A percentile compares a stretch with the other conserved stretches of the same genome.
These are phyloP conservation scores for Malassezia furfur DNA, from an alignment of 1,284 basidiomycete genomes.

Conservation along the genomic window DNA sequence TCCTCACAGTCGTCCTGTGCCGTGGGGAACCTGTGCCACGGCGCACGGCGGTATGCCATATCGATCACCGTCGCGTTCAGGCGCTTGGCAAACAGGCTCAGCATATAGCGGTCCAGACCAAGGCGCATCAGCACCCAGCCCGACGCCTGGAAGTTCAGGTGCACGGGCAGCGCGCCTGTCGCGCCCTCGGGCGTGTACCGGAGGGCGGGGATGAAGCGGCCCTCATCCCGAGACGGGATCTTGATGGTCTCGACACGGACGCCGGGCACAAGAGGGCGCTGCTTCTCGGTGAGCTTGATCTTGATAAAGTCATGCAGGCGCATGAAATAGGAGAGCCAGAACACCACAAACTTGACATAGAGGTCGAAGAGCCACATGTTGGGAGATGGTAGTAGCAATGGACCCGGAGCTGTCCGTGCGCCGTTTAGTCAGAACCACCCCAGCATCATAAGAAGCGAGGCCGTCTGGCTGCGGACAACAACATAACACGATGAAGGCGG, in stretches of 20 bases:
- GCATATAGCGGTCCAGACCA: constrained; percentile 10
- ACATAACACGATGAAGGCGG: no score
- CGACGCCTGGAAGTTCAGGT: constrained; percentile 26
- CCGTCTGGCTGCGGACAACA: no score
- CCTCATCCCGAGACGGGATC: constrained; percentile 13
- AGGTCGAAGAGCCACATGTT: neutral
- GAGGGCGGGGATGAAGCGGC: constrained; percentile 8
- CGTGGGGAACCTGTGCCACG: constrained; percentile 34
- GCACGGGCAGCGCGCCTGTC: constrained; percentile 16
- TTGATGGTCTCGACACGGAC: constrained; percentile 9
- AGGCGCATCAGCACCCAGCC: constrained; percentile 20
- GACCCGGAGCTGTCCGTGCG: no score
- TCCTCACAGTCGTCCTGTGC: constrained; percentile 33
- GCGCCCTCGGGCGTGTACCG: constrained; percentile 14
- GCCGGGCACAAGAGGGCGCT: neutral
- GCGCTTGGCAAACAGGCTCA: neutral
- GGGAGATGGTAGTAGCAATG: no score
- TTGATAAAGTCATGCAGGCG: neutral
- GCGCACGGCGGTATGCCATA: constrained; percentile 38
- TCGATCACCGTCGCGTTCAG: constrained; percentile 26
- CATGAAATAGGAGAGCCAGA: neutral
- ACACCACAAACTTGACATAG: neutral
- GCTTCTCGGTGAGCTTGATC: neutral
- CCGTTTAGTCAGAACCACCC: no score
- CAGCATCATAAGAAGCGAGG: no score